Evolutionary conservation across 805 yeast genomes (phyloP).

Genomic region (Kuraishia piskuri): DNA sequence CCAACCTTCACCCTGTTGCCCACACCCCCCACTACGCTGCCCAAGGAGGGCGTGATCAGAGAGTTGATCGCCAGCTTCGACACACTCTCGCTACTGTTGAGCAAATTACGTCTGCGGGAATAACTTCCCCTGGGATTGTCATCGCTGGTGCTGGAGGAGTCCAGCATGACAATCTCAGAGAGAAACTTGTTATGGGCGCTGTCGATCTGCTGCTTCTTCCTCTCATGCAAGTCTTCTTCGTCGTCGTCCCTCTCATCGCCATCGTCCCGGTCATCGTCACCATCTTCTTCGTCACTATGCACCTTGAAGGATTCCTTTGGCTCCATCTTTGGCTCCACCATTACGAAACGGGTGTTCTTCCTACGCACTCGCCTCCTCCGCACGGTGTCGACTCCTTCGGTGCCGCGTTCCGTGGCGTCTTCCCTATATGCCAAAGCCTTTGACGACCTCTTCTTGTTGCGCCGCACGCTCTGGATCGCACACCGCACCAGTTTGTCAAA

Average conservation of each 20-base stretch:
- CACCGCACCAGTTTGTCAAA: constrained; percentile 88
- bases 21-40: constrained; percentile 10
- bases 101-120: constrained; percentile 9
- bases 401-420: neutral
- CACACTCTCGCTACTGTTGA: constrained; percentile 16
- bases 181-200: constrained; percentile 7
- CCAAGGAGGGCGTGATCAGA: constrained; percentile 31
- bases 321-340: neutral
- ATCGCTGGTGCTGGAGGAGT: constrained; percentile 8
- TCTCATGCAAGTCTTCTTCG: neutral
- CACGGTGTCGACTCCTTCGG: neutral
- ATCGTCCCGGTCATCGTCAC: neutral
- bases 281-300: neutral
- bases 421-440: neutral
- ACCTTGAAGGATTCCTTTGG: neutral
- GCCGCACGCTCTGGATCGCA: constrained; percentile 85
- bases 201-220: neutral
- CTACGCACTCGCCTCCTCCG: neutral
- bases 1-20: too few species aligned
- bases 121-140: constrained; percentile 19
- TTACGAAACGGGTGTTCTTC: neutral
- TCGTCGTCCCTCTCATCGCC: neutral
- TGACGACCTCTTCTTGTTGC: constrained; percentile 68
- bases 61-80: constrained; percentile 40
- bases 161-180: constrained; percentile 17